Percentiles rank a stretch among this genome's conserved stretches.
phyloP scores from a whole-genome alignment of 441 rosid genomes.

The Arabidopsis lyrata region DNA sequence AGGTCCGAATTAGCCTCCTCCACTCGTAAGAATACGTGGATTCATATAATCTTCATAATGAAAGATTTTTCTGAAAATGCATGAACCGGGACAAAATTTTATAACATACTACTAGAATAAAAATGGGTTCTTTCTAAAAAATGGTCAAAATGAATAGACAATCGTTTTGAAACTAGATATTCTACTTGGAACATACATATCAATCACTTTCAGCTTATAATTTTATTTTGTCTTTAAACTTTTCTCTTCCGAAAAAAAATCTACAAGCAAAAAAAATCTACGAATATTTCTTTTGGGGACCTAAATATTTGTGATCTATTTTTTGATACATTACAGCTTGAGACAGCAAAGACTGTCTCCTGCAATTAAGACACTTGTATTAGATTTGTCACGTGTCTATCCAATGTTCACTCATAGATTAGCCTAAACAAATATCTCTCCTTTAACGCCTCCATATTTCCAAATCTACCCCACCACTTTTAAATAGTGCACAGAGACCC shows the following conservation, averaged over 20 bases:
- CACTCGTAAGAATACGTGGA: slow-evolving; percentile 19
- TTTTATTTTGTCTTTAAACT: too few relatives aligned
- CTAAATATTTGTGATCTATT: not conserved
- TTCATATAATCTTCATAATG: slow-evolving; percentile 7
- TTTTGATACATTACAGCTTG: slow-evolving; percentile 39
- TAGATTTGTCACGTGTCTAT: slow-evolving; percentile 43
- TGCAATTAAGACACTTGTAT: slow-evolving; percentile 33
- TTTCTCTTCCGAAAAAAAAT: too few relatives aligned
- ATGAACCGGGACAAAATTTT: slow-evolving; percentile 16
- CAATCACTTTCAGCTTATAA: not conserved
- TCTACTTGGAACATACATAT: not conserved
- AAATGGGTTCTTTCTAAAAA: not conserved
- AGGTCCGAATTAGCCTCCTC: slow-evolving; percentile 23
- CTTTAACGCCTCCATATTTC: slow-evolving; percentile 13
- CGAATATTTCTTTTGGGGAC: too few relatives aligned
- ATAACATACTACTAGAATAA: not conserved
- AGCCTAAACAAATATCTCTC: slow-evolving; percentile 46
- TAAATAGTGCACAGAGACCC: not conserved
- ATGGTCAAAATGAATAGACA: slow-evolving; percentile 25
- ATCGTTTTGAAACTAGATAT: slow-evolving; percentile 17
- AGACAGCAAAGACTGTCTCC: slow-evolving; percentile 45
- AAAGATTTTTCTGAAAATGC: slow-evolving; percentile 10
- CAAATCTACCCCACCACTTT: slow-evolving; percentile 32
- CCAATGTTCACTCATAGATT: slow-evolving; percentile 28
- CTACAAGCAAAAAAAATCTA: too few relatives aligned